Conservation (phyloP, 129 eudicot species). For the Pseudognaphalium luteoalbum region DNA sequence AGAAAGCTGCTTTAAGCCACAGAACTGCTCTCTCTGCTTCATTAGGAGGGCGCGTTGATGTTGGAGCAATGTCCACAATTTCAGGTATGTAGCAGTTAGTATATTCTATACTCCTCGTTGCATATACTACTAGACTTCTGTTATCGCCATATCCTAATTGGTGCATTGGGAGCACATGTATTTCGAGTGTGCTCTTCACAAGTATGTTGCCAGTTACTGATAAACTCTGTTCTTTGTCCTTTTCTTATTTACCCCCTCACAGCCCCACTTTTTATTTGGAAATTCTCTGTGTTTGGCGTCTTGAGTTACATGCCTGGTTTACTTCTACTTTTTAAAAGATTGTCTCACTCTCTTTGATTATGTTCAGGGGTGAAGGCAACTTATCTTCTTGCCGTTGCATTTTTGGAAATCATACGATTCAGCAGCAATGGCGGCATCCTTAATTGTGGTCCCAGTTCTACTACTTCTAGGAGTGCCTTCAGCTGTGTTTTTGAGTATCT, state of each 20-base stretch:
- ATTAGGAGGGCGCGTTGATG: constrained; percentile 90
- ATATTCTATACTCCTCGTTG: neutral
- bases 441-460: constrained; percentile 60
- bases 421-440: constrained; percentile 99
- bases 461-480: constrained; percentile 91
- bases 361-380: constrained; percentile 92
- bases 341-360: constrained; percentile 20
- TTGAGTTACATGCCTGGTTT: constrained; percentile 10
- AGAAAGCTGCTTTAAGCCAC: constrained; percentile 91
- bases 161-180: neutral
- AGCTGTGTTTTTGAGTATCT: constrained; percentile 96
- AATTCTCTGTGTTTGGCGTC: neutral
- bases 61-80: constrained; percentile 89
- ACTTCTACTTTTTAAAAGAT: constrained; percentile 10
- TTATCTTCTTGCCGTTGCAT: constrained; percentile 92
- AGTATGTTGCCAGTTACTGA: neutral
- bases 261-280: constrained; percentile 11
- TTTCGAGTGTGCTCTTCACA: neutral
- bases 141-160: neutral
- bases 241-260: neutral
- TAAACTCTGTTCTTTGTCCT: neutral
- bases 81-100: constrained; percentile 53
- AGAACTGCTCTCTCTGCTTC: constrained; percentile 98
- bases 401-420: constrained; percentile 87
- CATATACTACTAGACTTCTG: neutral